These are phyloP conservation scores for Vitellaria paradoxa DNA, from an alignment of 179 eudicot species.

Conservation along the genomic window DNA sequence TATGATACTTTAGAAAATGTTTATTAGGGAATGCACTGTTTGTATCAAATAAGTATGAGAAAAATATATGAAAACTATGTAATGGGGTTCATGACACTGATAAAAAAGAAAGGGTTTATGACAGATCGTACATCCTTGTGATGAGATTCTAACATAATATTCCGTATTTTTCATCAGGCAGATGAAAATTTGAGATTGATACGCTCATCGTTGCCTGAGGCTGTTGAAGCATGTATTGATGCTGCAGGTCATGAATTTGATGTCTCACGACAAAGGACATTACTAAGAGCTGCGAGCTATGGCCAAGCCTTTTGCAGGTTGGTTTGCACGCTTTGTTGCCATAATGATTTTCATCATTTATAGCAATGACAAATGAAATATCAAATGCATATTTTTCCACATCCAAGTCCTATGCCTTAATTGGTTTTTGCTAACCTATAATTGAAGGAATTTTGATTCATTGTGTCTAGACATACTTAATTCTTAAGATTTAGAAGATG, in stretches of 20 bases:
- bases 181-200: constrained; percentile 99
- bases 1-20: not conserved
- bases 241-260: constrained; percentile 99
- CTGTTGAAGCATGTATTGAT: constrained; percentile 97
- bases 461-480: not conserved
- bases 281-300: constrained; percentile 97
- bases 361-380: not conserved
- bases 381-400: not conserved
- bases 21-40: not conserved
- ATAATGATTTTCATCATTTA: not conserved
- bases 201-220: constrained; percentile 82
- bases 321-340: constrained; percentile 18
- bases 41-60: not conserved
- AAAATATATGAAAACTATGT: no score
- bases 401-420: not conserved
- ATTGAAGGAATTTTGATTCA: not conserved
- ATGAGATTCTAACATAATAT: constrained; percentile 4
- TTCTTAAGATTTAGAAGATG: no score
- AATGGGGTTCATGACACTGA: no score
- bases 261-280: constrained; percentile 66
- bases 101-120: not conserved
- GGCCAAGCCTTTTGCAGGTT: constrained; percentile 99
- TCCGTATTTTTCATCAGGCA: constrained; percentile 52
- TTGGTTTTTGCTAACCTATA: not conserved
- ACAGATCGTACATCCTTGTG: not conserved